These are phyloP conservation scores for Neonectria magnoliae DNA, from an alignment of 2,329 filamentous ascomycete species.

Conservation along the genomic window DNA sequence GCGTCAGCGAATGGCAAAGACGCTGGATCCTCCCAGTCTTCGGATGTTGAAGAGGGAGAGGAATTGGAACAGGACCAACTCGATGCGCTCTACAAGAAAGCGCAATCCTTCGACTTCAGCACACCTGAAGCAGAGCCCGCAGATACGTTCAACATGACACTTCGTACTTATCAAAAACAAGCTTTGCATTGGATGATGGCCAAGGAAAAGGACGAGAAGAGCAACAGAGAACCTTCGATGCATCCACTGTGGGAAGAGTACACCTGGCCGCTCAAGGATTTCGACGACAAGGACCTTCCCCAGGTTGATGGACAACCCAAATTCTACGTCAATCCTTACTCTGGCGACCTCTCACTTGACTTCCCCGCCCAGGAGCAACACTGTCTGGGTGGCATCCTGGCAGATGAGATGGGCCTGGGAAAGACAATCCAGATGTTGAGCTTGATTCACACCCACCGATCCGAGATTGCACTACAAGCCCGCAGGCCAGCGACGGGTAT, in stretches of 20 bases:
- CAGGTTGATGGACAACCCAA: constrained; percentile 70
- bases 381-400: constrained; percentile 90
- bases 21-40: constrained; percentile 62
- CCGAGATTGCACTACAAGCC: constrained; percentile 58
- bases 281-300: constrained; percentile 81
- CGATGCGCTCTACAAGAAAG: constrained; percentile 92
- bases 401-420: constrained; percentile 96
- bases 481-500: constrained; percentile 44
- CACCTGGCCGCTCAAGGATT: constrained; percentile 85
- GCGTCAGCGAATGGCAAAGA: constrained; percentile 41
- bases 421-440: constrained; percentile 99
- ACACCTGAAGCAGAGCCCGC: constrained; percentile 89
- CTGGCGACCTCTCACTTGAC: constrained; percentile 88
- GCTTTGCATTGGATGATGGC: constrained; percentile 95
- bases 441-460: constrained; percentile 85
- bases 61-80: constrained; percentile 96
- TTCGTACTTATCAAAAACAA: constrained; percentile 95
- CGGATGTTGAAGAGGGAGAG: constrained; percentile 83
- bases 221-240: constrained; percentile 82
- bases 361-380: constrained; percentile 96
- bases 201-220: constrained; percentile 85
- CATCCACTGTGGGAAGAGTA: constrained; percentile 99
- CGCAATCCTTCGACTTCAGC: constrained; percentile 94
- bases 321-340: constrained; percentile 98
- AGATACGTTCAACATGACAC: constrained; percentile 80